A percentile compares a stretch with the other conserved stretches of the same genome.
phyloP scores from a whole-genome alignment of 352 stramenopile genomes.

The Globisporangium abappressorium region DNA sequence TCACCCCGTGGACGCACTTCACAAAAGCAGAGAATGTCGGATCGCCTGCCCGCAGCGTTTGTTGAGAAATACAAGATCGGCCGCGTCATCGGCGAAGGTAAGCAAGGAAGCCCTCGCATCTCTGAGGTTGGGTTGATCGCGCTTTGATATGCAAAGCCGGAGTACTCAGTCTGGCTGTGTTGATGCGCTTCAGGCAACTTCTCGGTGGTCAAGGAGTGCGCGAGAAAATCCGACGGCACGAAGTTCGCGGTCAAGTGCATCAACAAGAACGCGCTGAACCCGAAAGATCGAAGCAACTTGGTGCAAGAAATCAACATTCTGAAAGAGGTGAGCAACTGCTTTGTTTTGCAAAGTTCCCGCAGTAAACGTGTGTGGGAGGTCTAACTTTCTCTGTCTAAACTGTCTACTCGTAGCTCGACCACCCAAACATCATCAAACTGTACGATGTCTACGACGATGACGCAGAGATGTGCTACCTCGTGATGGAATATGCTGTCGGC shows the following conservation, averaged over 20 bases:
- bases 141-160: neutral
- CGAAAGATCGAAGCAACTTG: conserved; percentile 78
- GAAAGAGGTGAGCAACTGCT: conserved; percentile 36
- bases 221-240: conserved; percentile 40
- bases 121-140: neutral
- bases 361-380: neutral
- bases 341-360: too few relatives aligned
- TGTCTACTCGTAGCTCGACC: conserved; percentile 39
- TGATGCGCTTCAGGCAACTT: conserved; percentile 62
- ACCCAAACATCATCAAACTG: conserved; percentile 89
- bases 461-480: conserved; percentile 74
- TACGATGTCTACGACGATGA: conserved; percentile 83
- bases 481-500: conserved; percentile 88
- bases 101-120: neutral
- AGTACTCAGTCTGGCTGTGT: neutral
- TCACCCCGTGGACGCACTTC: neutral
- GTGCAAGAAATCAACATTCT: conserved; percentile 84
- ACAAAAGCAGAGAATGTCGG: conserved; percentile 35
- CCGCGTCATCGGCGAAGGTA: conserved; percentile 68
- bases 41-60: conserved; percentile 51
- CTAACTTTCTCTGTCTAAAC: neutral
- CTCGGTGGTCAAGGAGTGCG: conserved; percentile 79
- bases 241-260: conserved; percentile 83
- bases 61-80: conserved; percentile 82
- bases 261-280: conserved; percentile 75